Percentiles rank a stretch among this genome's conserved stretches.
Conservation (phyloP, 2,329 filamentous ascomycete genomes). For the Rasamsonia emersonii region DNA sequence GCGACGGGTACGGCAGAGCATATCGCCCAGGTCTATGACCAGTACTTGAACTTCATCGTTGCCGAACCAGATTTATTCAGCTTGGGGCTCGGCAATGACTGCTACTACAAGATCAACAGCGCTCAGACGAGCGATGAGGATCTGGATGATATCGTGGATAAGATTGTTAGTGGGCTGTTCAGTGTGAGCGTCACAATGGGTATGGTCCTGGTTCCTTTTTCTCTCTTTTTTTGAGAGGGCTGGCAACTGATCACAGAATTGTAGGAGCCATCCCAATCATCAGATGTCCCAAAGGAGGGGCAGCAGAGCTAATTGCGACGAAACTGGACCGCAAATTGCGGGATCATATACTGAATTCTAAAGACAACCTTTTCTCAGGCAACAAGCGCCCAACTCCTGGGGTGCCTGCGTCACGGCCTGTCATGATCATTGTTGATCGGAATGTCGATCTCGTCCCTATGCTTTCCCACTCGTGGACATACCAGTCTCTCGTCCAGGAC, state of each 20-base stretch:
- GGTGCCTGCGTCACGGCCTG: conserved; percentile 68
- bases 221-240: neutral
- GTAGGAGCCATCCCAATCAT: conserved; percentile 88
- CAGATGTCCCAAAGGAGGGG: conserved; percentile 82
- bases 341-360: conserved; percentile 94
- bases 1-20: conserved; percentile 76
- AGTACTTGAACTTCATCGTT: conserved; percentile 96
- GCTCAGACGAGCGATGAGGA: conserved; percentile 83
- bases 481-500: conserved; percentile 77
- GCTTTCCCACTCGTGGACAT: conserved; percentile 94
- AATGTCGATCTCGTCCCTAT: conserved; percentile 95
- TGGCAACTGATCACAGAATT: conserved; percentile 16
- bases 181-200: conserved; percentile 98
- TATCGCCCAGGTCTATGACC: conserved; percentile 88
- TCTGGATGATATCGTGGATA: conserved; percentile 77
- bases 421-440: conserved; percentile 86
- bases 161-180: conserved; percentile 92
- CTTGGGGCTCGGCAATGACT: conserved; percentile 83
- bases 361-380: conserved; percentile 87
- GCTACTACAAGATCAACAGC: conserved; percentile 95
- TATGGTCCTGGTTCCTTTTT: conserved; percentile 32
- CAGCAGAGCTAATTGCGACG: conserved; percentile 86
- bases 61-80: conserved; percentile 94
- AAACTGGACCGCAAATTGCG: conserved; percentile 92
- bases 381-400: conserved; percentile 52